Evolutionary conservation across 768 basidiomycete species (phyloP).

Genomic region (Serendipita sp.): DNA sequence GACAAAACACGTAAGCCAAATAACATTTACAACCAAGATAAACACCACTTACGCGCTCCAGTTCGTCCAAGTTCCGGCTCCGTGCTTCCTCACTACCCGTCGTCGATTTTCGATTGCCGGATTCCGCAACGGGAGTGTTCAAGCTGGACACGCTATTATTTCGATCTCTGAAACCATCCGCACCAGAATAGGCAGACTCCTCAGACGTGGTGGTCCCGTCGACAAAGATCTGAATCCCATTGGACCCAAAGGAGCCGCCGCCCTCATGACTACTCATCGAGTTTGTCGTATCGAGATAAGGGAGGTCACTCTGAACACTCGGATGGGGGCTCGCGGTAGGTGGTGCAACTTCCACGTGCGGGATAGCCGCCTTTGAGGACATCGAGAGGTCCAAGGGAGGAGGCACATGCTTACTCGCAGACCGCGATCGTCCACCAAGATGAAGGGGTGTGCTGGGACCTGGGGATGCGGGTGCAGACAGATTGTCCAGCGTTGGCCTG

Average conservation of each 20-base stretch:
- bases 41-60: conserved; percentile 51
- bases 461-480: neutral
- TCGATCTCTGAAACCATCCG: neutral
- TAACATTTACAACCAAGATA: neutral
- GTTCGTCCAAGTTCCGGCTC: conserved; percentile 62
- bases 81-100: conserved; percentile 62
- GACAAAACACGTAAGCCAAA: neutral
- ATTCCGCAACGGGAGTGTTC: conserved; percentile 6
- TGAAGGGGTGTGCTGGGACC: neutral
- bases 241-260: too few relatives aligned
- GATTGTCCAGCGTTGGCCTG: conserved; percentile 6
- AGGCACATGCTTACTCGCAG: conserved; percentile 31
- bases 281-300: neutral
- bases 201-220: too few relatives aligned
- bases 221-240: neutral
- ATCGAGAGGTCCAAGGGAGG: conserved; percentile 26
- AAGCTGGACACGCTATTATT: conserved; percentile 11
- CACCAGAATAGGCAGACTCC: too few relatives aligned
- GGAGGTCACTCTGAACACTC: neutral
- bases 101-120: too few relatives aligned
- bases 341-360: conserved; percentile 5
- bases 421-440: conserved; percentile 10
- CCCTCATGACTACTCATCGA: too few relatives aligned
- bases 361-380: conserved; percentile 5
- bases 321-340: conserved; percentile 5